These are phyloP conservation scores for Stachybotrys chartarum DNA, from an alignment of 2,329 filamentous ascomycete genomes.

Conservation along the genomic window DNA sequence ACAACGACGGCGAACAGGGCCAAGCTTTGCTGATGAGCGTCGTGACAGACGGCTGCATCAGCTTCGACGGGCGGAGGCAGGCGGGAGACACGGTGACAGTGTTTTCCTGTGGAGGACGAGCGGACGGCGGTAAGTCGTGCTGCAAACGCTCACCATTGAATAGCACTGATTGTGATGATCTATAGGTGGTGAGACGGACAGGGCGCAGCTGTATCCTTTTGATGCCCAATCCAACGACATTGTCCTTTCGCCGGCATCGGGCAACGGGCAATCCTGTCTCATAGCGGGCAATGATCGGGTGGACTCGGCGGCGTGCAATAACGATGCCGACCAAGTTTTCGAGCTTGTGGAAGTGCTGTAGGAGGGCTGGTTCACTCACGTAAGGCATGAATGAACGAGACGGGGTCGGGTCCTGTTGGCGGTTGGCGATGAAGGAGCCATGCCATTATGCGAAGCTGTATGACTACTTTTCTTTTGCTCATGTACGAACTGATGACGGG, in stretches of 20 bases:
- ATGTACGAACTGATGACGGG: no score
- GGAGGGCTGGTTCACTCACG: neutral
- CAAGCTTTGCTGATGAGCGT: constrained; percentile 40
- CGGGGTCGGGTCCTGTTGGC: no score
- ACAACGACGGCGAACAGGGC: constrained; percentile 35
- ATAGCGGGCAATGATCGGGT: constrained; percentile 9
- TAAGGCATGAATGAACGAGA: no score
- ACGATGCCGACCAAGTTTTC: constrained; percentile 12
- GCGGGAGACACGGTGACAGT: constrained; percentile 39
- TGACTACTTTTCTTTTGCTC: no score
- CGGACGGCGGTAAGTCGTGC: constrained; percentile 32
- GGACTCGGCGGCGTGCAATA: constrained; percentile 18
- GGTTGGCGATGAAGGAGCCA: no score
- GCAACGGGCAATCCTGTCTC: constrained; percentile 22
- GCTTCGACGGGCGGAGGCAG: constrained; percentile 36
- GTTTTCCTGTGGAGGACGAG: constrained; percentile 46
- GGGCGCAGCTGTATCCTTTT: constrained; percentile 43
- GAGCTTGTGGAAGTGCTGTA: constrained; percentile 9
- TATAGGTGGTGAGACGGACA: constrained; percentile 36
- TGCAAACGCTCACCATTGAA: neutral
- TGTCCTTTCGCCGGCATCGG: constrained; percentile 36
- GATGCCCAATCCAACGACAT: constrained; percentile 30
- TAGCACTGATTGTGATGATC: neutral
- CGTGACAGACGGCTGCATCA: constrained; percentile 44
- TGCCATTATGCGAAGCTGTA: no score